Conservation (phyloP, 345 rosid genomes). For the Brassica cretica region DNA sequence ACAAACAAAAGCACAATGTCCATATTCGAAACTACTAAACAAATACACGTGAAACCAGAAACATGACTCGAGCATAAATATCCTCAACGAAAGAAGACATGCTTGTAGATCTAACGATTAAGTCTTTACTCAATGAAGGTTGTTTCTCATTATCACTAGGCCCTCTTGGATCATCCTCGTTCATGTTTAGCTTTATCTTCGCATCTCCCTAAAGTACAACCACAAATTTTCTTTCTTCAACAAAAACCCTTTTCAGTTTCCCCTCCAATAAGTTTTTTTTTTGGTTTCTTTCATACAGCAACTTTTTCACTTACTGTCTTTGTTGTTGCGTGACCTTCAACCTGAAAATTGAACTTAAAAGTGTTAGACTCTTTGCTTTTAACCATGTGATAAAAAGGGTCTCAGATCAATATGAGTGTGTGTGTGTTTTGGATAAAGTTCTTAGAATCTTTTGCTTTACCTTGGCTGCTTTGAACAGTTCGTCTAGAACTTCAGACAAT, state of each 20-base stretch:
- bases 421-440: conserved; percentile 5
- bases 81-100: conserved; percentile 27
- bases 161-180: conserved; percentile 6
- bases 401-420: not conserved
- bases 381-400: not conserved
- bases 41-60: conserved; percentile 30
- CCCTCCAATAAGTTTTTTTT: conserved; percentile 22
- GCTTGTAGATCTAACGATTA: not conserved
- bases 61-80: conserved; percentile 23
- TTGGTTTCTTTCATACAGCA: conserved; percentile 32
- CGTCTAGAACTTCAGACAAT: conserved; percentile 94
- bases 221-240: conserved; percentile 36
- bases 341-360: conserved; percentile 19
- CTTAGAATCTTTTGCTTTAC: conserved; percentile 43
- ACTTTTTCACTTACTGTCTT: conserved; percentile 39
- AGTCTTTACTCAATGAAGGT: conserved; percentile 8
- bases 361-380: conserved; percentile 6
- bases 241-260: conserved; percentile 15
- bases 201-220: conserved; percentile 35
- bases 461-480: conserved; percentile 93
- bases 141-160: conserved; percentile 15
- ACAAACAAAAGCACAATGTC: not conserved
- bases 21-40: not conserved
- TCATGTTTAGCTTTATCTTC: conserved; percentile 20
- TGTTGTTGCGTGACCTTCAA: conserved; percentile 20